Evolutionary conservation across 2,329 filamentous ascomycete species (phyloP).

Genomic region (Lachnum nothofagi): DNA sequence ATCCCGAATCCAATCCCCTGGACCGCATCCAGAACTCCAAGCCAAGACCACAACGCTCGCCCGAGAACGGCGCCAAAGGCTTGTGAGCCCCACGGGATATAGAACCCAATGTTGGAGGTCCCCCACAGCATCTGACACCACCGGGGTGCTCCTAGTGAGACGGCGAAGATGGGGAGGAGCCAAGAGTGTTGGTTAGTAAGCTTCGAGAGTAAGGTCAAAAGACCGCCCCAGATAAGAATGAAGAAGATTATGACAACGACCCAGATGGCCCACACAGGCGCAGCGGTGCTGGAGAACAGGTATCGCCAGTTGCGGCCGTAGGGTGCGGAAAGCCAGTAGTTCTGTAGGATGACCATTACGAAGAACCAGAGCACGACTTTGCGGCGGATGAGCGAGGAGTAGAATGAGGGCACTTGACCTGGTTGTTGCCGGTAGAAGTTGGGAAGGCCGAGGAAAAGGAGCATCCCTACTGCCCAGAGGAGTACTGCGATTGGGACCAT

Average conservation of each 20-base stretch:
- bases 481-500: conserved; percentile 53
- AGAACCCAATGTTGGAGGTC: conserved; percentile 54
- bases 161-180: conserved; percentile 63
- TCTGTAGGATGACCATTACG: conserved; percentile 57
- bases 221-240: conserved; percentile 48
- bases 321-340: conserved; percentile 61
- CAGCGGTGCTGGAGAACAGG: conserved; percentile 33
- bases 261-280: conserved; percentile 51
- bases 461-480: conserved; percentile 50
- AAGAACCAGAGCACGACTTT: conserved; percentile 66
- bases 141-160: conserved; percentile 59
- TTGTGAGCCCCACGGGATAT: conserved; percentile 56
- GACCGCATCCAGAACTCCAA: conserved; percentile 59
- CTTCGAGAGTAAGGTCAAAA: conserved; percentile 47
- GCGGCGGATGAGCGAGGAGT: conserved; percentile 54
- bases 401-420: conserved; percentile 61
- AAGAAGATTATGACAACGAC: conserved; percentile 53
- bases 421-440: conserved; percentile 62
- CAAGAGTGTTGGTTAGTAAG: conserved; percentile 59
- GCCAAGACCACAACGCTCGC: conserved; percentile 60
- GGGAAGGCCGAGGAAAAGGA: conserved; percentile 58
- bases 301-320: conserved; percentile 64
- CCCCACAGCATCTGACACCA: conserved; percentile 67
- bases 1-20: conserved; percentile 65
- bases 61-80: conserved; percentile 51